A percentile compares a stretch with the other conserved stretches of the same genome.
Evolutionary conservation across 148 eudicot genomes (phyloP).

Genomic region (Bassia scoparia): DNA sequence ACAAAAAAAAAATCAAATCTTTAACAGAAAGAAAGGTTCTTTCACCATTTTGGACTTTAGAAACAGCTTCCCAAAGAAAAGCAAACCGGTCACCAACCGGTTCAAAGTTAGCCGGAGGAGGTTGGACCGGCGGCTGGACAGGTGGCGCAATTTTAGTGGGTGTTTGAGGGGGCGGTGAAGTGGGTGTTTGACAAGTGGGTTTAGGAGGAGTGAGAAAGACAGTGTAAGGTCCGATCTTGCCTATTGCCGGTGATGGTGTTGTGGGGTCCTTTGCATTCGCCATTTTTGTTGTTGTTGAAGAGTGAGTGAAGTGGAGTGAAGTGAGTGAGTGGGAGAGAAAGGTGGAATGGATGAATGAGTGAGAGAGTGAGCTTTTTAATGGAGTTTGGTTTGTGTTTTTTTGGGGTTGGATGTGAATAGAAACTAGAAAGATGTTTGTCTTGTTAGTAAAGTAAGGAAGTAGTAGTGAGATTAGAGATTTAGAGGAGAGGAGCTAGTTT

Average conservation of each 20-base stretch:
- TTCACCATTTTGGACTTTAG: slow-evolving; percentile 71
- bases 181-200: slow-evolving; percentile 17
- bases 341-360: not conserved
- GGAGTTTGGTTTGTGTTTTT: not conserved
- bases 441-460: not conserved
- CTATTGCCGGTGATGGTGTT: slow-evolving; percentile 68
- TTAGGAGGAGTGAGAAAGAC: slow-evolving; percentile 82
- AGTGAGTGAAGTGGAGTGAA: not conserved
- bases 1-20: not conserved
- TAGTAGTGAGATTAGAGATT: not conserved
- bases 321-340: slow-evolving; percentile 4
- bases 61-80: slow-evolving; percentile 59
- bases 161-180: slow-evolving; percentile 26
- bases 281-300: slow-evolving; percentile 8
- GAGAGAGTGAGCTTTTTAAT: not conserved
- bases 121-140: slow-evolving; percentile 51
- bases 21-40: not conserved
- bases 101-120: slow-evolving; percentile 63
- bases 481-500: too few relatives aligned
- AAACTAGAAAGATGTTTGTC: not conserved
- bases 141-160: slow-evolving; percentile 26
- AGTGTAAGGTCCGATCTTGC: slow-evolving; percentile 96
- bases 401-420: not conserved
- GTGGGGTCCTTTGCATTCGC: slow-evolving; percentile 37
- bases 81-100: slow-evolving; percentile 37